Base-by-base conservation (phyloP, 371 early-diverging fungal species). In the Chytridiales sp. region DNA sequence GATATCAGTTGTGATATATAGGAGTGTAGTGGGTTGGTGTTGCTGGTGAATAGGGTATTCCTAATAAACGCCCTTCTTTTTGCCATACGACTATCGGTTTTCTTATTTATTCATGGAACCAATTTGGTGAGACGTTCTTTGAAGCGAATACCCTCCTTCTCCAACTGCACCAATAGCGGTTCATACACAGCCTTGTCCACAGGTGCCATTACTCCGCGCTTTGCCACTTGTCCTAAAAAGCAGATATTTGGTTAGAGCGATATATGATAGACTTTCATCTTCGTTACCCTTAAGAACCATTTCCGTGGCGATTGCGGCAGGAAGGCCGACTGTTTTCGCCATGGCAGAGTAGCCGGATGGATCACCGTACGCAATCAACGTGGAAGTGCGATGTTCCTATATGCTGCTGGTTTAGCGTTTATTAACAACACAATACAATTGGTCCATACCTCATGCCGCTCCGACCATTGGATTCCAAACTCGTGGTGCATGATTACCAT, bases 321-420 rank as follows among this genome's bases (percentile, higher is more conserved):
- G 98, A 39, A 92, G 84, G 61, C 97, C 97, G 30, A 98, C 98
- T n/a, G 97, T 92, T 65, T 84, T 92, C 40, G 98, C 97, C 98
- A 98, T 98, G 40, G 97, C 95, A 43, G 89, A 83, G 77, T 82
- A 85, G n/a, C 91, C 92, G 57, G 81, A 77, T 13, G 93, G 92
- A 47, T 88, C 87, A 59, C 97, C 98, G 68, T 91, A 98, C 59
- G 90, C 91, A 55, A 96, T 75, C 55, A 96, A 72, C 22, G 97
- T 95, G 1, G 94, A 91, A 0, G 93, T 93, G 66, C 89, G 88
- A 17, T 87, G 87, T 81, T 94, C 87, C 67, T 82, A 66, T 2
- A 38, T 11, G n/a, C n/a, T n/a, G n/a, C n/a, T n/a, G 4, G 11
- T 29, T 21, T 4, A 35, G 9, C n/a, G n/a, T n/a, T n/a, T n/a